Conservation (phyloP, 805 yeast species). For the Candida peoriensis region DNA sequence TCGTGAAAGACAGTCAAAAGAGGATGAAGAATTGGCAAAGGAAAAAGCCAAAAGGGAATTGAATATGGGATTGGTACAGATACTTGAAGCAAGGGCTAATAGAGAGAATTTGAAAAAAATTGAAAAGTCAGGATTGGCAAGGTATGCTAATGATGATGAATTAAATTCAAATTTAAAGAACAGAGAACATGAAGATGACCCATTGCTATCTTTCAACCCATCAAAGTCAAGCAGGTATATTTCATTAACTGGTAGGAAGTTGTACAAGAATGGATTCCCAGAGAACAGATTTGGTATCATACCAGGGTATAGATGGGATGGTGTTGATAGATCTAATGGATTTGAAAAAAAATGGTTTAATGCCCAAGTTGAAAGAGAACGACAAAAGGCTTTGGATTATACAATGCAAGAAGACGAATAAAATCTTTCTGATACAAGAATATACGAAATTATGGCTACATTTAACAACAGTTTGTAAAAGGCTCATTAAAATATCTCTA, state of each 20-base stretch:
- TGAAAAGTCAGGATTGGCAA: conserved; percentile 22
- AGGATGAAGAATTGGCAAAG: conserved; percentile 25
- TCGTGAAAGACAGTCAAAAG: conserved; percentile 24
- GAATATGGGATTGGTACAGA: conserved; percentile 37
- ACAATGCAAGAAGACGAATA: conserved; percentile 34
- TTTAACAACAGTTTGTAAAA: too few relatives aligned
- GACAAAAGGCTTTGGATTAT: conserved; percentile 26
- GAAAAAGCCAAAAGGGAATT: conserved; percentile 23
- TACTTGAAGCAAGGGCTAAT: conserved; percentile 31
- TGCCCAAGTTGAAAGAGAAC: conserved; percentile 32
- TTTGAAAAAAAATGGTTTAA: conserved; percentile 63
- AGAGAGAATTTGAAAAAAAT: conserved; percentile 26
- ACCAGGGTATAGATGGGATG: conserved; percentile 91
- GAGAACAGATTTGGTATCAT: conserved; percentile 69
- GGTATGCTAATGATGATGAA: conserved; percentile 34
- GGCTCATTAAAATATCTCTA: too few relatives aligned
- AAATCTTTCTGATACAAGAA: too few relatives aligned
- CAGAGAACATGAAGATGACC: conserved; percentile 53
- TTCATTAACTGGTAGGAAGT: conserved; percentile 44
- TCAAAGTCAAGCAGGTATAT: conserved; percentile 19
- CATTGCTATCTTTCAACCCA: conserved; percentile 45
- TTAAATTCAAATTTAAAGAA: conserved; percentile 29
- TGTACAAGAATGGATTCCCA: conserved; percentile 50
- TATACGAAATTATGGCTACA: neutral
- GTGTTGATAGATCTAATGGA: conserved; percentile 84